Evolutionary conservation across 2,329 filamentous ascomycete genomes (phyloP), one percentile per base, ranked within the genome.

Genomic region (Botryotinia narcissicola): DNA sequence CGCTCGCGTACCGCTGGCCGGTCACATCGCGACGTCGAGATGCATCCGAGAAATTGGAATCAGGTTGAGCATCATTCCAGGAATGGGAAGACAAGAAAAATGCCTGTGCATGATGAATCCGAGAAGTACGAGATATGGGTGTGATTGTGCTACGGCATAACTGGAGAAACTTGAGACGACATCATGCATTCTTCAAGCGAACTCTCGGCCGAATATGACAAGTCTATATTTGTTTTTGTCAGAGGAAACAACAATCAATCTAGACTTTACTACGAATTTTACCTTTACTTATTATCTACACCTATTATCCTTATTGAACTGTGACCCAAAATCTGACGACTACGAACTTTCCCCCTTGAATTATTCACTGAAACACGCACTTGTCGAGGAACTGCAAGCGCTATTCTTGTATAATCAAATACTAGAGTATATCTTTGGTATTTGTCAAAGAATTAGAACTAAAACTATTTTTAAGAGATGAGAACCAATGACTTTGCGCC

Each of bases 1-100:
- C 70, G 70, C 44, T 62, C 60, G 35, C 44, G 35, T 57, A 71
- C 70, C 60, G 60, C 70, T 57, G 70, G 70, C 12, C 60, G 60
- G 46, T 42, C 70, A 7, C 70, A 71, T 46, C 7, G 16, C 60
- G 44, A 71, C 32, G 46, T 71, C n/a, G 70, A 71, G 29, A 71
- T 51, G 59, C 70, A 71, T 18, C 70, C 70, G 12, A 64, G n/a
- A 14, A 32, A 64, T 51, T 64, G 70, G 70, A 42, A 32, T 54
- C 5, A 40, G 1, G 10, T 7, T 51, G 35, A 32, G 8, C 10
- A 35, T n/a, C 2, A 7, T 51, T 44, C 48, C 9, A 42, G 10
- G 48, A 57, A 8, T 68, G 66, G 37, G 42, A 68, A 42, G 66
- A 32, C 37, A 12, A 68, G 48, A 32, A 7, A 20, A 16, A 57